Base-by-base conservation (phyloP, 1,284 basidiomycete species). In the Ceratobasidium sp. region DNA sequence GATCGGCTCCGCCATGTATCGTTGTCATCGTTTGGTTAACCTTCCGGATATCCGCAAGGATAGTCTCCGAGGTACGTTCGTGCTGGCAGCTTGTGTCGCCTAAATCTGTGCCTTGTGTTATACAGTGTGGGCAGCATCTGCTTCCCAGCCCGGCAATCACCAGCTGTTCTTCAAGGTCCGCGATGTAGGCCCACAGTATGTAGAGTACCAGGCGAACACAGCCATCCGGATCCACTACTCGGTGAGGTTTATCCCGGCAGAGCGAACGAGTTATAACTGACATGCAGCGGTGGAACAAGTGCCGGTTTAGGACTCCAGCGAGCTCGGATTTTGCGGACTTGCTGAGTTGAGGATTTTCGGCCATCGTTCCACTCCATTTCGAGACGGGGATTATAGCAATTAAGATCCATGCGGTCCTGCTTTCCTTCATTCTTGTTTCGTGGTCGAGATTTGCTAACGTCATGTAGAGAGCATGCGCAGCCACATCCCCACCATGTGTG, bases 231-330 rank as follows among this genome's bases (percentile, higher is more conserved):
- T 69, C 67, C 23, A 55, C 30, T 1, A 69, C 67, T 1, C 33
- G 14, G 12, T 69, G 67, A 12, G 67, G 48, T 18, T n/a, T 1
- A 6, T 18, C 8, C 20, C 67, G 52, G 23, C 52, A 27, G 1
- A 69, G 52, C 4, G 48, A 23, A 38, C 48, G 46, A 3, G 52
- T 52, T 6, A 69, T 55, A 20, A 69, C 20, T 30, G 30, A n/a
- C 48, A 69, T 52, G 33, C 67, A 69, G 38, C 67, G 67, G 27
- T 69, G 67, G 35, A 54, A 69, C 1, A 69, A 50, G 7, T 50
- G 67, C 6, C 67, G 67, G 41, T 69, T 69, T 6, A 69, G 50
- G 14, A 55, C 48, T 4, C 52, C 48, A 1, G 55, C 3, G 3
- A 69, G n/a, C 33, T 30, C 38, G 27, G 10, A 14, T n/a, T 33